Base-by-base conservation (phyloP, 768 basidiomycete genomes). In the Podaxis mareebaensis region DNA sequence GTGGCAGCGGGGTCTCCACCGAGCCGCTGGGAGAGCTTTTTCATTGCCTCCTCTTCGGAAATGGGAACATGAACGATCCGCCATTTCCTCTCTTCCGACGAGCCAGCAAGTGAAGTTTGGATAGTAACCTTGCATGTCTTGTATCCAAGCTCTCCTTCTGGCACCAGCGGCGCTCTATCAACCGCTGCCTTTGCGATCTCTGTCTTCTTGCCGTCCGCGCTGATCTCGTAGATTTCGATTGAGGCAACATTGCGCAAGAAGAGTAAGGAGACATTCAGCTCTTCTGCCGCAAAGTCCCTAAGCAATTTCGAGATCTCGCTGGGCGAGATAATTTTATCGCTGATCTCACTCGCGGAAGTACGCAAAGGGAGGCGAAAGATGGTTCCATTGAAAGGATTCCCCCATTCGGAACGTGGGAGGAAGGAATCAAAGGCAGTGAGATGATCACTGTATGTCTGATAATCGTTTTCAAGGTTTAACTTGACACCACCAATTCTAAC, bases 291-390 rank as follows among this genome's bases (percentile, higher is more conserved):
- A 65, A 84, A 84, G 15, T 80, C 74, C 0, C 57, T 53, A 63
- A 85, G 76, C 3, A 85, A 71, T 4, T 73, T 59, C 5, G 66
- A 70, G 20, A 84, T 77, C 30, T 78, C 76, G 1, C 68, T 53
- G 0, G 72, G 36, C 0, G 58, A 38, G 8, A 82, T 73, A 2
- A 72, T 61, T 51, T 77, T 74, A 7, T 66, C 64, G 52, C 78
- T 81, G 56, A 82, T 74, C 3, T 66, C 67, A 64, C 78, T 79
- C 1, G 69, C 60, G 7, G 30, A 57, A 0, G 64, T 67, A 7
- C 84, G 76, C 13, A 85, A 69, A 0, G 84, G 83, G 24, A 84
- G 77, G 1, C 84, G 77, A 40, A 85, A 77, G 39, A 81, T 67
- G 0, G 84, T 78, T 0, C 83, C 82, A 3, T 66, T 52, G 66